Evolutionary conservation across 202 grass and related monocot genomes (phyloP).

Genomic region (Panicum virgatum): DNA sequence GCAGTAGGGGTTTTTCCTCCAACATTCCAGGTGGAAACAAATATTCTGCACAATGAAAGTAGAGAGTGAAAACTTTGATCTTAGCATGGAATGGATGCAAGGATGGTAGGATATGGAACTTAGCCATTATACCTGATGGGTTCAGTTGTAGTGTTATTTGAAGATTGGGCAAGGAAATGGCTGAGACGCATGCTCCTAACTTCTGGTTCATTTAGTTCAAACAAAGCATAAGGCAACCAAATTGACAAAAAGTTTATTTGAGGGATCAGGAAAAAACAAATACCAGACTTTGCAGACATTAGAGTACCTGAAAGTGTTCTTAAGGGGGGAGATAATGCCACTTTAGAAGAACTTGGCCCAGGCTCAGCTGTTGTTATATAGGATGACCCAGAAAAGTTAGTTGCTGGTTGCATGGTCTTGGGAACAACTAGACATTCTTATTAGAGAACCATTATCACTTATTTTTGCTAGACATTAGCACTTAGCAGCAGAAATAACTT

Average conservation of each 20-base stretch:
- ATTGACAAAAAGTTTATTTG: neutral
- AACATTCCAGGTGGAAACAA: conserved; percentile 98
- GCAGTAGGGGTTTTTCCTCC: conserved; percentile 85
- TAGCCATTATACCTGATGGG: conserved; percentile 62
- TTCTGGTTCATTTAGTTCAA: conserved; percentile 50
- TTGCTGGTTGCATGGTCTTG: conserved; percentile 8
- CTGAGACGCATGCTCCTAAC: conserved; percentile 57
- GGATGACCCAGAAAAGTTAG: conserved; percentile 10
- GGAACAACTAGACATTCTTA: conserved; percentile 6
- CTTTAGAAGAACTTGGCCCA: conserved; percentile 52
- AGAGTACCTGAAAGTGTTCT: conserved; percentile 61
- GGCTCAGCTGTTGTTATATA: conserved; percentile 37
- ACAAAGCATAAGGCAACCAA: conserved; percentile 16
- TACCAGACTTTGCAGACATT: neutral
- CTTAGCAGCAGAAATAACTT: neutral
- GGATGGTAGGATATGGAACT: conserved; percentile 2
- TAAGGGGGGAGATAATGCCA: conserved; percentile 46
- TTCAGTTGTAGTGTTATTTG: conserved; percentile 61
- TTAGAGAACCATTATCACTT: conserved; percentile 12
- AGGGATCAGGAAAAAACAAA: neutral
- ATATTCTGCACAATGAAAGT: conserved; percentile 59
- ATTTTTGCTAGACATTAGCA: neutral
- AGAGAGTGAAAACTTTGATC: conserved; percentile 5
- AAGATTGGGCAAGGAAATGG: conserved; percentile 53
- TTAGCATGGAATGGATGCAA: conserved; percentile 16